Percentiles rank a stretch among this genome's conserved stretches.
Evolutionary conservation across 169 alveolate species (phyloP).

Genomic region (Eimeria nieschulzi): DNA sequence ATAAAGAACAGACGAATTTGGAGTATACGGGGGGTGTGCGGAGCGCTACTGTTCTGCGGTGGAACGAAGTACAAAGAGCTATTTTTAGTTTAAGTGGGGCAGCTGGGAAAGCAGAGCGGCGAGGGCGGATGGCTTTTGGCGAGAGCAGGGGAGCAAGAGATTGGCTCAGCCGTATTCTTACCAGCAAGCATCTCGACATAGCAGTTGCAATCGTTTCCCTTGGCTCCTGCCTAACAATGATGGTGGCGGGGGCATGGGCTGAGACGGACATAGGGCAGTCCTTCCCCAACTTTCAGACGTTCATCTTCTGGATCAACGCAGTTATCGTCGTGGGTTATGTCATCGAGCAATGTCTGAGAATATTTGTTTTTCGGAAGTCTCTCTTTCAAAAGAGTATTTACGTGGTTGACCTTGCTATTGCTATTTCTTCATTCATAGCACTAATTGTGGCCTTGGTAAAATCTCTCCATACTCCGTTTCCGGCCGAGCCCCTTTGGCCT

Average conservation of each 20-base stretch:
- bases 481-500: slow-evolving; percentile 69
- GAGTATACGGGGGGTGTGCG: slow-evolving; percentile 67
- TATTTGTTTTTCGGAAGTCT: slow-evolving; percentile 1
- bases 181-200: slow-evolving; percentile 41
- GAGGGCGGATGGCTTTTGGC: neutral
- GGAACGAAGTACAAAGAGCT: slow-evolving; percentile 73
- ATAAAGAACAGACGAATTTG: slow-evolving; percentile 58
- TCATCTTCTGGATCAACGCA: slow-evolving; percentile 57
- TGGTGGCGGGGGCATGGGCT: slow-evolving; percentile 63
- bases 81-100: slow-evolving; percentile 10
- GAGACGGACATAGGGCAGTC: slow-evolving; percentile 32
- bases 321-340: slow-evolving; percentile 23
- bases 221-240: slow-evolving; percentile 36
- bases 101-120: neutral
- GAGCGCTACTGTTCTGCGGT: slow-evolving; percentile 72
- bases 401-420: slow-evolving; percentile 44
- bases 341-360: slow-evolving; percentile 34
- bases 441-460: slow-evolving; percentile 20
- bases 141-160: slow-evolving; percentile 37
- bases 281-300: slow-evolving; percentile 25
- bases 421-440: slow-evolving; percentile 13
- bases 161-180: slow-evolving; percentile 34
- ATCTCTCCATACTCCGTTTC: slow-evolving; percentile 35
- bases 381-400: slow-evolving; percentile 22
- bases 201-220: slow-evolving; percentile 50